Percentiles rank a stretch among this genome's conserved stretches.
phyloP scores from a whole-genome alignment of 441 rosid species.

The Eruca vesicaria region DNA sequence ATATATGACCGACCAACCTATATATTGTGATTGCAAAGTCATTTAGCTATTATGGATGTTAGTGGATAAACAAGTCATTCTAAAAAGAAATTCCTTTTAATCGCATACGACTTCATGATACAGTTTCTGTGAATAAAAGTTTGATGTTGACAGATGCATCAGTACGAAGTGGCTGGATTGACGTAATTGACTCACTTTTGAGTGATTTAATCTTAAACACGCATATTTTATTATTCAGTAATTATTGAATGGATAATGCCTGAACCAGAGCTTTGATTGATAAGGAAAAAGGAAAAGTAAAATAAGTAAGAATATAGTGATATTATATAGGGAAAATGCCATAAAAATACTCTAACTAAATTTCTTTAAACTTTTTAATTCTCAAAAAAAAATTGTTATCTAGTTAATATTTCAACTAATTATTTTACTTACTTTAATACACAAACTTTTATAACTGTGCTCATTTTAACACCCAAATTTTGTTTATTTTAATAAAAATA shows the following conservation, averaged over 20 bases:
- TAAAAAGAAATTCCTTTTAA: background rate
- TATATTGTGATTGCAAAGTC: background rate
- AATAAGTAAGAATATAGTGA: too few species aligned
- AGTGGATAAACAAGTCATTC: background rate
- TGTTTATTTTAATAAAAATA: too few species aligned
- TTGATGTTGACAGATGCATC: background rate
- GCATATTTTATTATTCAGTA: background rate
- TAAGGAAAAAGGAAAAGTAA: too few species aligned
- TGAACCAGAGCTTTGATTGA: background rate
- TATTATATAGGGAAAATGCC: too few species aligned
- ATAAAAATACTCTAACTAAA: too few species aligned
- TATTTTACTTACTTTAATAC: too few species aligned
- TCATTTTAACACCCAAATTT: too few species aligned
- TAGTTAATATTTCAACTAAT: too few species aligned
- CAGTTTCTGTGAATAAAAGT: background rate
- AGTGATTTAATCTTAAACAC: background rate
- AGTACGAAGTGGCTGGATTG: background rate
- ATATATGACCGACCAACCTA: conserved; percentile 15
- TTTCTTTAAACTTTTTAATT: too few species aligned
- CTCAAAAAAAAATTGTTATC: too few species aligned
- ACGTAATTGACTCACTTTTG: background rate
- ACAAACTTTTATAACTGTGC: too few species aligned
- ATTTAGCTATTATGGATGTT: background rate
- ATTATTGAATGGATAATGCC: background rate
- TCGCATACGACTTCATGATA: background rate